These are phyloP conservation scores for Teunomyces stri DNA, from an alignment of 805 yeast species.

Conservation along the genomic window DNA sequence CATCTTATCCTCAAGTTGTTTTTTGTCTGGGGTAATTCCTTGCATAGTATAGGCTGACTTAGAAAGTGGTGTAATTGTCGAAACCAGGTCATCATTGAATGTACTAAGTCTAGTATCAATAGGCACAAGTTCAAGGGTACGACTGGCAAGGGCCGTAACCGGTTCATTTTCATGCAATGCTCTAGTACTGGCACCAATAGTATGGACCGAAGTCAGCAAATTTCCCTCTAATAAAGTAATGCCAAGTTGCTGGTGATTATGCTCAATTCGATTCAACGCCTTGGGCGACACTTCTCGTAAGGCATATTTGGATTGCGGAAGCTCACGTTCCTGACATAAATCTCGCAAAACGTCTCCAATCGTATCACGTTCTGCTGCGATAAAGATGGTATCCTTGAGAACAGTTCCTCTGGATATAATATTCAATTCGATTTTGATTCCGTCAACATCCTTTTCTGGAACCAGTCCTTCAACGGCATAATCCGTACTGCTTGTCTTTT, in stretches of 20 bases:
- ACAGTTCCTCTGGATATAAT: not conserved
- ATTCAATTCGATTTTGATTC: not conserved
- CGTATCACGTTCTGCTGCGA: conserved; percentile 9
- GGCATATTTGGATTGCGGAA: conserved; percentile 25
- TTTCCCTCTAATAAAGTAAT: conserved; percentile 1
- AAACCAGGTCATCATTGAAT: not conserved
- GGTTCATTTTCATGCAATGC: conserved; percentile 8
- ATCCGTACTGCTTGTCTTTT: not conserved
- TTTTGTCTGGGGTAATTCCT: conserved; percentile 23
- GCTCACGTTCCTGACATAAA: conserved; percentile 27
- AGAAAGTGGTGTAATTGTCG: conserved; percentile 21
- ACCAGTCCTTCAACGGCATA: not conserved
- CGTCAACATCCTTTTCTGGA: not conserved
- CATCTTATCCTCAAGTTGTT: conserved; percentile 17
- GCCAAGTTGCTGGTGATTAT: conserved; percentile 2
- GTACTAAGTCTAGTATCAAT: not conserved
- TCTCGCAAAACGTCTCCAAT: conserved; percentile 24
- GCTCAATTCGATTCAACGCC: not conserved
- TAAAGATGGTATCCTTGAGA: not conserved
- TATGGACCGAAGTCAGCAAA: not conserved
- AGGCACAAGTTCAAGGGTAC: conserved; percentile 20
- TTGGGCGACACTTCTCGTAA: conserved; percentile 19
- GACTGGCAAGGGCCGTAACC: conserved; percentile 12
- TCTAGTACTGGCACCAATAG: not conserved
- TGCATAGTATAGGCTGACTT: conserved; percentile 18